Evolutionary conservation across 2,329 filamentous ascomycete genomes (phyloP).

Genomic region (Monosporascus sp.): DNA sequence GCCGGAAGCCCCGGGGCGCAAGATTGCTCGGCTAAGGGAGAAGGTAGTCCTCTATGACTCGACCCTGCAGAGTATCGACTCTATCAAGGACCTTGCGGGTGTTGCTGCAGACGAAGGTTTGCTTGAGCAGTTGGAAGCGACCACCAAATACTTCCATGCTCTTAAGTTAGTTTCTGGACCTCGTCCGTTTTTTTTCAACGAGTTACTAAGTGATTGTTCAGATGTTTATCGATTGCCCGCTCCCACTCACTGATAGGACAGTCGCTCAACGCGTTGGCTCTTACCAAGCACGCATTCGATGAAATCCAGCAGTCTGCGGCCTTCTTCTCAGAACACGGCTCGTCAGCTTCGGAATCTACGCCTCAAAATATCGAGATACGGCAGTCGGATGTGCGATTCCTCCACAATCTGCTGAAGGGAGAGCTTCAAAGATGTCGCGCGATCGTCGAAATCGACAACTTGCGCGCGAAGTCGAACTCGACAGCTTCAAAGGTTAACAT

Average conservation of each 20-base stretch:
- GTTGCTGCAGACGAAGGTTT: conserved; percentile 79
- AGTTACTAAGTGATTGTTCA: conserved; percentile 28
- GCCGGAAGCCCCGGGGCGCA: conserved; percentile 62
- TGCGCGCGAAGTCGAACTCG: conserved; percentile 42
- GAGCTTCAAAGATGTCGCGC: conserved; percentile 78
- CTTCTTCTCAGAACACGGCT: conserved; percentile 35
- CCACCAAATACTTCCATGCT: conserved; percentile 77
- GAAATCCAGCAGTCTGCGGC: conserved; percentile 49
- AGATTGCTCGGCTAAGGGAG: conserved; percentile 76
- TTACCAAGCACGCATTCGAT: conserved; percentile 67
- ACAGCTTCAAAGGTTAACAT: conserved; percentile 37
- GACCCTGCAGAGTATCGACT: conserved; percentile 83
- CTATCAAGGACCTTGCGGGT: conserved; percentile 82
- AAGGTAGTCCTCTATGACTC: conserved; percentile 87
- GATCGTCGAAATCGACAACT: conserved; percentile 73
- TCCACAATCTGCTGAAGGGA: conserved; percentile 59
- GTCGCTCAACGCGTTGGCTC: conserved; percentile 74
- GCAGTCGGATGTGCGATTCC: conserved; percentile 47
- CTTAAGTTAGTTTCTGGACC: conserved; percentile 58
- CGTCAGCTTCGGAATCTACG: conserved; percentile 29
- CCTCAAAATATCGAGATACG: conserved; percentile 67
- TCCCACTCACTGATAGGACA: conserved; percentile 73
- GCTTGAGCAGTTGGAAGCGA: conserved; percentile 70
- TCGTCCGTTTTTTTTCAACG: neutral
- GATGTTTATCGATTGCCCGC: conserved; percentile 76